These are phyloP conservation scores for Nakazawaea ishiwadae DNA, from an alignment of 805 yeast genomes.

Conservation along the genomic window DNA sequence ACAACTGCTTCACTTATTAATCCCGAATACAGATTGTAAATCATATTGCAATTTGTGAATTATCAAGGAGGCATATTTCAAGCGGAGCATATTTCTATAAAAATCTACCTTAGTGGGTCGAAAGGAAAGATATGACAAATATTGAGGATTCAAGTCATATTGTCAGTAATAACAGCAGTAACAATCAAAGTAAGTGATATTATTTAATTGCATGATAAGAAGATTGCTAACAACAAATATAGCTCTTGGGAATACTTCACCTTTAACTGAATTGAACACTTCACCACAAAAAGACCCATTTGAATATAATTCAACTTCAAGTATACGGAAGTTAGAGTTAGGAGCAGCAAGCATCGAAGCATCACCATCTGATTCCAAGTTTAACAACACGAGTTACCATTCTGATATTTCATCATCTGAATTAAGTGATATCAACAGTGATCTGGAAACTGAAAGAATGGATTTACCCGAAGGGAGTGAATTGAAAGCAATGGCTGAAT, in stretches of 20 bases:
- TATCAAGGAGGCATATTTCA: too few relatives aligned
- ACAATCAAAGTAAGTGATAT: neutral
- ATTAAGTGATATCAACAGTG: constrained; percentile 57
- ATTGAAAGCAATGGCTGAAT: constrained; percentile 34
- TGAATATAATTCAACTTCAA: constrained; percentile 1
- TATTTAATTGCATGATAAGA: neutral
- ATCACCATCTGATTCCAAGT: neutral
- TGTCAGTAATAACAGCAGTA: constrained; percentile 1
- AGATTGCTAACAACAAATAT: neutral
- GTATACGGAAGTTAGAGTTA: neutral
- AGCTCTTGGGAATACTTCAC: constrained; percentile 20
- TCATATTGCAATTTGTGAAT: too few relatives aligned
- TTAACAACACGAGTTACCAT: too few relatives aligned
- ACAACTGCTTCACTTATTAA: too few relatives aligned
- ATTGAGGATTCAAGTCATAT: constrained; percentile 3
- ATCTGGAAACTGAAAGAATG: constrained; percentile 90
- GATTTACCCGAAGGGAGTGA: constrained; percentile 56
- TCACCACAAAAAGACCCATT: constrained; percentile 27
- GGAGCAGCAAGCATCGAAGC: neutral
- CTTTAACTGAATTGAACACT: constrained; percentile 35
- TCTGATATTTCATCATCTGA: constrained; percentile 35
- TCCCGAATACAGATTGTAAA: too few relatives aligned
- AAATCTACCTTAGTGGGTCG: too few relatives aligned
- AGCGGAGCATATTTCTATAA: too few relatives aligned
- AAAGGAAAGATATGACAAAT: constrained; percentile 9